phyloP scores from a whole-genome alignment of 2,329 filamentous ascomycete genomes.

The Colletotrichum orbiculare region DNA sequence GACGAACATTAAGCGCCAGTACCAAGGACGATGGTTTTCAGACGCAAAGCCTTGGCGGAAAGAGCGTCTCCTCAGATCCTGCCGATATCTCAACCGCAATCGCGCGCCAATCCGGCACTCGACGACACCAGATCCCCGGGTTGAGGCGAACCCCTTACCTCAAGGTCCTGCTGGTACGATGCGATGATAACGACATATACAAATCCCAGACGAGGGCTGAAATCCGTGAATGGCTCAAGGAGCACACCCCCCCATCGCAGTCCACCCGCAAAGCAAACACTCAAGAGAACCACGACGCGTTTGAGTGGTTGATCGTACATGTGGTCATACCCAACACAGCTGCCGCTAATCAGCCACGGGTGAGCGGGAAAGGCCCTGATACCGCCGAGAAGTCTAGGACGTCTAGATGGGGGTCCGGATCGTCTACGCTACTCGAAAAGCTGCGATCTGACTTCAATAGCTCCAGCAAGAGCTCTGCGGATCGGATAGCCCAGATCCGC shows the following conservation, averaged over 20 bases:
- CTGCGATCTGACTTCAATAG: conserved; percentile 90
- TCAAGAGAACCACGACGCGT: conserved; percentile 95
- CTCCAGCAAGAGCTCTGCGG: conserved; percentile 75
- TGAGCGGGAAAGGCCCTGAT: conserved; percentile 64
- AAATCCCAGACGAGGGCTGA: conserved; percentile 82
- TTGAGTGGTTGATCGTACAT: conserved; percentile 94
- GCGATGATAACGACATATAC: conserved; percentile 96
- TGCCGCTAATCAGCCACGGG: conserved; percentile 81
- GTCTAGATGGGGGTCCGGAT: conserved; percentile 82
- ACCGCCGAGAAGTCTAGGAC: conserved; percentile 73
- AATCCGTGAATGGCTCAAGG: conserved; percentile 91
- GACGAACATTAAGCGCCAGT: conserved; percentile 47
- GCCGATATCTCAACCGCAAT: conserved; percentile 42
- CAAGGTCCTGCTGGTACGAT: conserved; percentile 88
- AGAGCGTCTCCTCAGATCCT: conserved; percentile 49
- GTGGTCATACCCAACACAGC: conserved; percentile 89
- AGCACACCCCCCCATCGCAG: conserved; percentile 71
- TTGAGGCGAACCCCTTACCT: conserved; percentile 93
- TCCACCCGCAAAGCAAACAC: conserved; percentile 68
- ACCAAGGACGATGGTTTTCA: conserved; percentile 69
- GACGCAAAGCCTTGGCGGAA: conserved; percentile 62
- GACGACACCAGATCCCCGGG: conserved; percentile 95
- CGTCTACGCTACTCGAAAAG: conserved; percentile 89
- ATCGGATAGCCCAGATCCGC: conserved; percentile 87
- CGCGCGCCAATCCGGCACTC: conserved; percentile 53